Evolutionary conservation across 257 asterid genomes (phyloP), one percentile per base, ranked within the genome.

Genomic region (Solanum corneliomulleri): DNA sequence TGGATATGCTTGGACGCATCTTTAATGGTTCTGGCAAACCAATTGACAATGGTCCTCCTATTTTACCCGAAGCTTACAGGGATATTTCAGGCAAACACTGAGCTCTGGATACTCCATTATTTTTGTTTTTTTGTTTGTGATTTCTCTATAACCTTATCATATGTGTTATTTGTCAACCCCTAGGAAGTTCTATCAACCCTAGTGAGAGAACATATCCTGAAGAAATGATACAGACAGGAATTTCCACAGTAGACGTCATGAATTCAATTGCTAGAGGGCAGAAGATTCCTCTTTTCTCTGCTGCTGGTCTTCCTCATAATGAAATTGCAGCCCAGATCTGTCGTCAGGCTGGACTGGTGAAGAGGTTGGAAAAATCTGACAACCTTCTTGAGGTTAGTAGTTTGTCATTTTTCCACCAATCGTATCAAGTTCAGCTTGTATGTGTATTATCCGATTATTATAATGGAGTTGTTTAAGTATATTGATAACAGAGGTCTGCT

Each of bases 241-340:
- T 96, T 91, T 96, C 99, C 86, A 96, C 99, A 56, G 95, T 96
- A 87, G 99, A 96, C 90, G 99, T 96, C 91, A 96, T 96, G 99
- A 96, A 96, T 91, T 96, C 99, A 86, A 95, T 96, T 89, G 98
- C 99, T 82, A 95, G 99, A 83, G 99, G 99, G 87, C 99, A 96
- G 92, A 96, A 96, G 89, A 96, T 96, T 85, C 99, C 98, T 80
- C 99, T 96, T 82, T 96, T 96, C 82, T 96, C 99, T 52, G 99
- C 99, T 87, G 99, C 99, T 82, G 99, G 99, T 92, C 98, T 96
- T 90, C 99, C 98, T 81, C 99, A 96, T 93, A 96, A 96, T 92
- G 99, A 96, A 93, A 96, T 96, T 18, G 99, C 99, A 85, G 99
- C 99, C 87, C 99, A 96, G 92, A 96, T 96, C 86, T 96, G 99